These are phyloP conservation scores for Phyllosticta paracitricarpa DNA, from an alignment of 2,329 filamentous ascomycete genomes.

Conservation along the genomic window DNA sequence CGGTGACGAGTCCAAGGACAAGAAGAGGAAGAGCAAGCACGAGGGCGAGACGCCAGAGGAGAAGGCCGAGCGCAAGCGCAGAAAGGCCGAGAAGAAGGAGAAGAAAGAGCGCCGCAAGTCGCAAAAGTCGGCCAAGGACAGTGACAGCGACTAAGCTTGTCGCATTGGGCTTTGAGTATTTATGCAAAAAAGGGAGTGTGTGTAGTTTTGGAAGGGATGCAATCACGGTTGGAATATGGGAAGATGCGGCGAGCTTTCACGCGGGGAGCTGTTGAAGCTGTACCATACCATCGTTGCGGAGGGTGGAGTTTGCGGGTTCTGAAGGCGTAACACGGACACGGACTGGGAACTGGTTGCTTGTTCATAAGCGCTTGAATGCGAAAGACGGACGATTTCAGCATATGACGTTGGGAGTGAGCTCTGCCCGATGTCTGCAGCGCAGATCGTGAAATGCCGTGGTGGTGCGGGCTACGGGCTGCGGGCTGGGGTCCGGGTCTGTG, in stretches of 20 bases:
- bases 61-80: constrained; percentile 43
- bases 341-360: constrained; percentile 9
- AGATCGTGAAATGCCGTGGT: neutral
- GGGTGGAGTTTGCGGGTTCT: constrained; percentile 10
- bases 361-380: constrained; percentile 2
- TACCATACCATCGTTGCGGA: constrained; percentile 10
- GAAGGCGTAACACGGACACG: constrained; percentile 9
- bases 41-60: constrained; percentile 38
- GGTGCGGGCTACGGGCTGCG: neutral
- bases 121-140: constrained; percentile 9
- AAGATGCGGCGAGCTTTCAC: neutral
- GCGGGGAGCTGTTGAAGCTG: constrained; percentile 1
- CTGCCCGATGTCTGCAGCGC: neutral
- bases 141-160: constrained; percentile 8
- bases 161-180: neutral
- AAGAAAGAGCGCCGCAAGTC: constrained; percentile 61
- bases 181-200: neutral
- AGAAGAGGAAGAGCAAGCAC: constrained; percentile 40
- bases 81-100: constrained; percentile 77
- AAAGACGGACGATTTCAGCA: constrained; percentile 5
- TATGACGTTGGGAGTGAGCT: neutral
- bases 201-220: neutral
- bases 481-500: neutral
- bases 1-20: constrained; percentile 22
- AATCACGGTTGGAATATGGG: neutral